These are phyloP conservation scores for Kazachstania africana DNA, from an alignment of 805 yeast genomes.

Conservation along the genomic window DNA sequence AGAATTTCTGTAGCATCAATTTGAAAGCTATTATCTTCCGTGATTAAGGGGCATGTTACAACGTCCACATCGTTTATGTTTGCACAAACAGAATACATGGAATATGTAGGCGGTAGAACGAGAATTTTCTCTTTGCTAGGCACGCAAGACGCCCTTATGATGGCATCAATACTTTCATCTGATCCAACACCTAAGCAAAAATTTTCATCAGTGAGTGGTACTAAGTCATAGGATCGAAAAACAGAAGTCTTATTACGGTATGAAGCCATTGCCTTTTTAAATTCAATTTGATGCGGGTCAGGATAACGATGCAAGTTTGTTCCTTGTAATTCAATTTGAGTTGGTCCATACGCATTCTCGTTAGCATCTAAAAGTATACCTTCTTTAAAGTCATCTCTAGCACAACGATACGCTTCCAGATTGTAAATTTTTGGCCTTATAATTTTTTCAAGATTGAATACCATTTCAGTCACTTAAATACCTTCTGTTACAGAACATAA, in stretches of 20 bases:
- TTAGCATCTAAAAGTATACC: slow-evolving; percentile 91
- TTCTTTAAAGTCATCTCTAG: slow-evolving; percentile 84
- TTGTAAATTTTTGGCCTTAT: slow-evolving; percentile 77
- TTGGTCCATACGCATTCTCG: slow-evolving; percentile 90
- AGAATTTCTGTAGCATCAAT: slow-evolving; percentile 46
- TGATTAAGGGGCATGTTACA: slow-evolving; percentile 54
- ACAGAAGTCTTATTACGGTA: slow-evolving; percentile 44
- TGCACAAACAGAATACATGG: slow-evolving; percentile 92
- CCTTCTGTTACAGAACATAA: neutral
- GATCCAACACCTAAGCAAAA: slow-evolving; percentile 93
- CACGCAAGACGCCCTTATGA: slow-evolving; percentile 70
- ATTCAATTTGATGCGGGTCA: slow-evolving; percentile 81
- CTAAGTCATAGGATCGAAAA: slow-evolving; percentile 10
- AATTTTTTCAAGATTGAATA: slow-evolving; percentile 27
- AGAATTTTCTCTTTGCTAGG: slow-evolving; percentile 79
- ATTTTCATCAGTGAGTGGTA: slow-evolving; percentile 46
- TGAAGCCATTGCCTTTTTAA: slow-evolving; percentile 60
- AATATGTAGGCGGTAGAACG: slow-evolving; percentile 91
- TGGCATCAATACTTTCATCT: slow-evolving; percentile 86
- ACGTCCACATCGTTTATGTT: slow-evolving; percentile 77
- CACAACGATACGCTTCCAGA: slow-evolving; percentile 89
- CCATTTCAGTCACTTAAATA: no score
- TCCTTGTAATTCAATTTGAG: slow-evolving; percentile 34
- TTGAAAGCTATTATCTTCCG: slow-evolving; percentile 49
- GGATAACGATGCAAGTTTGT: slow-evolving; percentile 87